Evolutionary conservation across 176 grass and related monocot genomes (phyloP).

Genomic region (Zea luxurians): DNA sequence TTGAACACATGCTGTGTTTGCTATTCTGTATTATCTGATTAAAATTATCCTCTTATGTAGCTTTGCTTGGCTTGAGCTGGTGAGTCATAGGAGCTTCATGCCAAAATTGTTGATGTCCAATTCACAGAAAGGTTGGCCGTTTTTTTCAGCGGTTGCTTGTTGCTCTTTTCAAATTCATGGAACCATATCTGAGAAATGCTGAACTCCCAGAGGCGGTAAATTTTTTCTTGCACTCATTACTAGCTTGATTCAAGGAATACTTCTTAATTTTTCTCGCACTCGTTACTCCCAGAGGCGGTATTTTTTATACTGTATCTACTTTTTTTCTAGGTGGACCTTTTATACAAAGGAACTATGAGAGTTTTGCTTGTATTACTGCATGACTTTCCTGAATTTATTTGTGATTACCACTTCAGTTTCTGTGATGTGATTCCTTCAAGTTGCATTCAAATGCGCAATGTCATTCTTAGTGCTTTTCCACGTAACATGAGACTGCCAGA

Average conservation of each 20-base stretch:
- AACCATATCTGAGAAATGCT: conserved; percentile 83
- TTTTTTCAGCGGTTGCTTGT: conserved; percentile 74
- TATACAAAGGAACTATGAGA: conserved; percentile 80
- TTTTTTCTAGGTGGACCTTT: conserved; percentile 54
- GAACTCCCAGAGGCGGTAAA: conserved; percentile 66
- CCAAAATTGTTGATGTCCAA: conserved; percentile 79
- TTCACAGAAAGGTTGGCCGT: conserved; percentile 81
- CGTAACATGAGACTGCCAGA: conserved; percentile 87
- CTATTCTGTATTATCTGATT: conserved; percentile 24
- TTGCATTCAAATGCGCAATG: conserved; percentile 93
- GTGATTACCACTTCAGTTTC: conserved; percentile 87
- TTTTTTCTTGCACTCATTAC: conserved; percentile 24
- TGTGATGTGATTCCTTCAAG: conserved; percentile 83
- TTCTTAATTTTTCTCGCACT: background rate
- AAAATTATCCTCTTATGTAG: conserved; percentile 41
- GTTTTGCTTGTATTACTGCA: conserved; percentile 79
- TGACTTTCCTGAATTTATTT: conserved; percentile 92
- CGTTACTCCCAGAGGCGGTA: no score
- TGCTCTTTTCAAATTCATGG: conserved; percentile 90
- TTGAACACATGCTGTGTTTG: background rate
- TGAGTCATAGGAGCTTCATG: conserved; percentile 95
- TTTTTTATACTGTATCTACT: conserved; percentile 13
- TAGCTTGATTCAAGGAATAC: background rate
- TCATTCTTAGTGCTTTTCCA: conserved; percentile 84
- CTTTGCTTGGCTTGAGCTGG: conserved; percentile 95